Base-by-base conservation (phyloP, 192 early-diverging fungal species). In the Martensiomyces pterosporus region DNA sequence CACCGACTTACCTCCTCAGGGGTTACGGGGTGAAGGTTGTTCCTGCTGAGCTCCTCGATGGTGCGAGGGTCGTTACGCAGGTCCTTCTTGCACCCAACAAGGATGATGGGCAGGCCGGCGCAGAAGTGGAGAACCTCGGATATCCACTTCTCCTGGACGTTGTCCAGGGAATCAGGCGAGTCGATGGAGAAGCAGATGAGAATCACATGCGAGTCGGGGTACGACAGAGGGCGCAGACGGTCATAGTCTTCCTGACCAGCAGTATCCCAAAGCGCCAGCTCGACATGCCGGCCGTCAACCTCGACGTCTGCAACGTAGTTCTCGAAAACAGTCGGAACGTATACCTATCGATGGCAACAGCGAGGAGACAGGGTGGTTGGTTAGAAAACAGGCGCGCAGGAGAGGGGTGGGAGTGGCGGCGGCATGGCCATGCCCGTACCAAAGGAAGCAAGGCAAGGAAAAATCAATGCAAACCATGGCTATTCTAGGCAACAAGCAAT, bases 11-110 rank as follows among this genome's bases (percentile, higher is more conserved):
- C 39, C 39, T 90, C 79, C 57, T 87, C 80, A 34, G 67, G 49
- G 19, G 80, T 73, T 29, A 94, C 91, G 24, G 91, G 91, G 26
- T 72, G 71, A 53, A 88, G 85, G 49, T 82, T 67, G 47, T 70
- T 82, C 64, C 82, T 87, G 74, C 77, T 67, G 16, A 94, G 73
- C 48, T 88, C 84, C 34, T 83, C 83, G 46, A 92, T 85, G 16
- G 86, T 85, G 37, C 71, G 63, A 34, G 79, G 77, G 64, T 94
- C 89, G 61, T 86, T 84, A 45, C 92, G 79, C 58, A 94, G 74
- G 77, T 94, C 92, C 68, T 85, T 88, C 76, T 94, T 94, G 67
- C 85, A 87, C 13, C 82, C 90, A 57, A 94, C 87, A 45, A 94
- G 70, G 35, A 92, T 67, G 58, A 92, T 87, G 18, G 92, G 92